Evolutionary conservation across 805 yeast species (phyloP), one percentile per base, ranked within the genome.

Genomic region (Wickerhamomyces sydowiorum): DNA sequence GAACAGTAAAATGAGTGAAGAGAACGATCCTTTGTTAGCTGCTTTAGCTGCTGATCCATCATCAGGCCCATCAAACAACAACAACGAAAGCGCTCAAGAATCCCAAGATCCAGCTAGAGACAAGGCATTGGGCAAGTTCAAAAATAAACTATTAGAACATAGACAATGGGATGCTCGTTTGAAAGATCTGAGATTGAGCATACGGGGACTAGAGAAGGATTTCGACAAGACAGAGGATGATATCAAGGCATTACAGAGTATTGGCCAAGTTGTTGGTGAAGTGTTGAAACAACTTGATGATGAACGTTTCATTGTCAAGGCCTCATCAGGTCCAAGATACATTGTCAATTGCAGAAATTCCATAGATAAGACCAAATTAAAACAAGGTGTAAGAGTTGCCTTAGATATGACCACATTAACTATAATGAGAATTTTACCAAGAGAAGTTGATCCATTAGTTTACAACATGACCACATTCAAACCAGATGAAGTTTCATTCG

Each of bases 391-490:
- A 19, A 79, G 99, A 61, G 99, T 93, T 36, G 93, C 99, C 14
- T 72, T 93, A 54, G 99, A 93, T 66, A 93, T 93, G 85, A 93
- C 99, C 21, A 93, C 99, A 0, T 73, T 93, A 54, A 93, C 99
- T 17, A 93, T 93, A 47, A 93, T 93, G 99, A 80, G 99, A 58
- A 83, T 93, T 35, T 73, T 93, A 54, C 99, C 99, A 15, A 79
- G 99, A 59, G 99, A 93, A 65, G 98, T 95, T 38, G 99, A 93
- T 66, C 99, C 99, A 12, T 73, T 90, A 58, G 98, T 93, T 49
- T 93, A 93, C 65, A 93, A 91, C 66, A 93, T 93, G 99, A 90
- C 99, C 5, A 83, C 95, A 2, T 87, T 93, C 59, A 96, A 90
- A 63, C 96, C 96, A n/a, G 98, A 96, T 47, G 97, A 89, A 56